Base-by-base conservation (phyloP, 495 filamentous ascomycete species). In the Usnea hakonensis region DNA sequence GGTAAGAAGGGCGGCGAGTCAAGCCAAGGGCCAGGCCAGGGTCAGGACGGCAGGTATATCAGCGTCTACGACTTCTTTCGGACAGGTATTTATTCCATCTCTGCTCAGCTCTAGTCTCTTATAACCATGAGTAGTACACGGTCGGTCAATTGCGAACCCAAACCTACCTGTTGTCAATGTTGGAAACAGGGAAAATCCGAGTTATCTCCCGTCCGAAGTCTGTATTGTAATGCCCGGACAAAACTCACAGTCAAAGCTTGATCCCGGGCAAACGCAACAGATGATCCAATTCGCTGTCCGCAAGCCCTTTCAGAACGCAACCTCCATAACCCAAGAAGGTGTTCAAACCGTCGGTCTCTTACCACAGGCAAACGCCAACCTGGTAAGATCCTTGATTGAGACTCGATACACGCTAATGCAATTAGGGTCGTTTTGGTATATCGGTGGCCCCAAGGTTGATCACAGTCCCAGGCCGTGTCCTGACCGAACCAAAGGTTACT, bases 271-370 rank as follows among this genome's bases (percentile, higher is more conserved):
- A 65, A 86, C 84, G 0, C 69, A 77, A 0, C 52, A 69, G 0
- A 92, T 92, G 88, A 79, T 89, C 28, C 68, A 66, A 2, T 88
- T 91, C 70, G 85, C 90, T 1, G 87, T 86, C 40, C 81, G 88
- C 8, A 71, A 72, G 10, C 87, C 90, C 0, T 75, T 71, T 0
- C 72, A 77, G 40, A 94, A 94, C 66, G 87, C 86, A 0, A 60
- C 73, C n/a, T 87, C 85, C 0, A 86, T 95, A 66, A 75, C 80
- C 4, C 76, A 68, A 1, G 73, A 78, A 10, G 88, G 84, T 19
- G 75, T 74, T 2, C 59, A 66, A 1, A 68, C 82, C 5, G 70
- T 86, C 37, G 76, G 79, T 9, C 62, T 85, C 9, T 43, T 19
- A 43, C 13, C 40, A 5, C 5, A 21, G 21, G 21, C 13, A 13